A percentile compares a stretch with the other conserved stretches of the same genome.
These are phyloP conservation scores for Aspergillus clavatus DNA, from an alignment of 2,329 filamentous ascomycete genomes.

Conservation along the genomic window DNA sequence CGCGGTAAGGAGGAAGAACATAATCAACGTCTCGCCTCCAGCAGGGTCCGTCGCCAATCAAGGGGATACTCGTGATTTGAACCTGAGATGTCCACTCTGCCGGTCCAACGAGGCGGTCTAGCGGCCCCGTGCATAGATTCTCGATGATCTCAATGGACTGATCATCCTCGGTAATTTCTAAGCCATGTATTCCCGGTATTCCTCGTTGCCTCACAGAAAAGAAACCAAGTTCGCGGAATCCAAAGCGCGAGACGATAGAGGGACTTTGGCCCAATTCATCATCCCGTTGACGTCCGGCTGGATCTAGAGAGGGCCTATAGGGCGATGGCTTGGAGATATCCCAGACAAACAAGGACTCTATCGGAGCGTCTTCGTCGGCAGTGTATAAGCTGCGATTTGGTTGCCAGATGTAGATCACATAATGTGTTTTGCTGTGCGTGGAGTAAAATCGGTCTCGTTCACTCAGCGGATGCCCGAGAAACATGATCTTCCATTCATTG, in stretches of 20 bases:
- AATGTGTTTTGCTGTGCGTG: slow-evolving; percentile 55
- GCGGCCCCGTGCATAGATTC: slow-evolving; percentile 51
- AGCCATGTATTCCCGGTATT: slow-evolving; percentile 46
- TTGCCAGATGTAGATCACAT: slow-evolving; percentile 60
- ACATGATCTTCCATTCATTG: slow-evolving; percentile 59
- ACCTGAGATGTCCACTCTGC: slow-evolving; percentile 40
- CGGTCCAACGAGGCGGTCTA: slow-evolving; percentile 43
- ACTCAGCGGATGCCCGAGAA: slow-evolving; percentile 52
- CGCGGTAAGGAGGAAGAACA: slow-evolving; percentile 44
- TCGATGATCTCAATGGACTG: slow-evolving; percentile 52
- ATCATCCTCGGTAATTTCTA: slow-evolving; percentile 49
- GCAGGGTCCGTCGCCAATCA: slow-evolving; percentile 47
- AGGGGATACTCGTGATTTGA: slow-evolving; percentile 52
- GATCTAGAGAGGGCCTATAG: slow-evolving; percentile 51
- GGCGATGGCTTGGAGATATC: slow-evolving; percentile 50
- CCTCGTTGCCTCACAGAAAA: slow-evolving; percentile 52
- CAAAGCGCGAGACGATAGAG: slow-evolving; percentile 47
- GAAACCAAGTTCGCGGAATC: slow-evolving; percentile 49
- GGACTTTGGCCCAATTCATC: slow-evolving; percentile 37
- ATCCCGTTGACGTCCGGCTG: slow-evolving; percentile 32
- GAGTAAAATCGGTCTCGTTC: slow-evolving; percentile 60
- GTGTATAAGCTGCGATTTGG: slow-evolving; percentile 52
- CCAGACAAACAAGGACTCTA: slow-evolving; percentile 57
- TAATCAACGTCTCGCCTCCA: slow-evolving; percentile 46
- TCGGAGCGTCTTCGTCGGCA: slow-evolving; percentile 51